Evolutionary conservation across 2,329 filamentous ascomycete species (phyloP), one percentile per base, ranked within the genome.

Genomic region (Alternaria brassicae): DNA sequence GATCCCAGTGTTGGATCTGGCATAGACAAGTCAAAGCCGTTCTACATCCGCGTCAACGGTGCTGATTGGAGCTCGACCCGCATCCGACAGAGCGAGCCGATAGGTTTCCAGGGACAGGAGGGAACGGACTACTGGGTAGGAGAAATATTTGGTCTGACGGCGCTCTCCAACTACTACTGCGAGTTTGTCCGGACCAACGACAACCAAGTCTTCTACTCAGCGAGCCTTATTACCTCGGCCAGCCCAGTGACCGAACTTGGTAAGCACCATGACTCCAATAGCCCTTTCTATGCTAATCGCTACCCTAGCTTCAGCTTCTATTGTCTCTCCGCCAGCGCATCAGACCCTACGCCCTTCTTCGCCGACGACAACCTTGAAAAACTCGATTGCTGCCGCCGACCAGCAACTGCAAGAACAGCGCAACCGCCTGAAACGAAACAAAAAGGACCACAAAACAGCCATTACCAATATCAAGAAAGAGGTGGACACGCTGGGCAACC

Each of bases 51-150:
- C 63, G 86, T 94, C 66, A 93, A 94, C 77, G 89, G 91, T 50
- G 90, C 90, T 9, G 85, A 88, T 61, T 94, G 91, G 91, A 90
- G 91, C 72, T 90, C 90, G 1, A 91, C 89, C 10, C 85, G 89
- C 66, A 92, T 93, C 71, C 84, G 73, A 51, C 71, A 85, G 58
- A 80, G 83, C 28, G 78, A 85, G 56, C 71, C 81, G 41, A 75
- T 82, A 58, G 75, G 79, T 50, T 78, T 79, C 30, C 78, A 77
- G 67, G 80, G 78, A 60, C 79, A 81, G 68, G 67, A 81, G 76
- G 67, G 73, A 77, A 72, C 77, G 71, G 83, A 83, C 44, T 83
- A 85, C 45, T 93, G 89, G 88, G 87, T 86, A 27, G 91, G 90
- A 64, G 86, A 88, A 74, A 87, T 89, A 52, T 88, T 86, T 60